Evolutionary conservation across 169 alveolate genomes (phyloP).

Genomic region (Amoebophrya sp.): DNA sequence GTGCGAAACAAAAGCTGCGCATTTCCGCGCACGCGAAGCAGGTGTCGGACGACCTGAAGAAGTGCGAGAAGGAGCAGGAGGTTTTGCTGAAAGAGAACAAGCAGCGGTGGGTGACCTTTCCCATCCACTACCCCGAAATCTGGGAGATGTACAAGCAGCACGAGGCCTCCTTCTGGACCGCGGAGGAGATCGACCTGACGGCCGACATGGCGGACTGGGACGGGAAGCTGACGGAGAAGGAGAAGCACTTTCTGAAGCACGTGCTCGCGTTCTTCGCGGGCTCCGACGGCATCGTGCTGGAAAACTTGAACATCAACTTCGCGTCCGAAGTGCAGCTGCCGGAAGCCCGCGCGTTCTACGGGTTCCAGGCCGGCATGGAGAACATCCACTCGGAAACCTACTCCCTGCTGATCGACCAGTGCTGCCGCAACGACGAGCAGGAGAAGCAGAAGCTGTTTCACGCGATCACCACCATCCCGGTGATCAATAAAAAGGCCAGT

Average conservation of each 20-base stretch:
- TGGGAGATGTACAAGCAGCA: not conserved
- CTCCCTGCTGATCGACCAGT: constrained; percentile 79
- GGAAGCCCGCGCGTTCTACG: constrained; percentile 95
- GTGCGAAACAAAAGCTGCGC: no score
- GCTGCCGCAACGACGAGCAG: constrained; percentile 74
- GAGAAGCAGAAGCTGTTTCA: constrained; percentile 86
- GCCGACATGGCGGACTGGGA: constrained; percentile 92
- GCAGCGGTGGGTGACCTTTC: not conserved
- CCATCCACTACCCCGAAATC: not conserved
- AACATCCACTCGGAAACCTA: constrained; percentile 97
- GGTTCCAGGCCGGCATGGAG: constrained; percentile 96
- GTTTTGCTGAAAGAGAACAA: not conserved
- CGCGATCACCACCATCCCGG: constrained; percentile 87
- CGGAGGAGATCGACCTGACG: constrained; percentile 94
- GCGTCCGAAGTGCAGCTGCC: constrained; percentile 89
- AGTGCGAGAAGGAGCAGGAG: not conserved
- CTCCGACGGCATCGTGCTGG: constrained; percentile 95
- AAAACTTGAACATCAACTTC: constrained; percentile 90
- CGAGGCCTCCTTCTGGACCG: constrained; percentile 88
- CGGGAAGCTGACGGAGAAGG: constrained; percentile 61
- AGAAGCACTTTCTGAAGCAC: constrained; percentile 79
- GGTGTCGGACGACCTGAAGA: not conserved
- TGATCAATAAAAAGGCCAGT: constrained; percentile 84
- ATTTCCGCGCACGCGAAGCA: not conserved
- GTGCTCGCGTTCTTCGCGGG: constrained; percentile 42